phyloP scores from a whole-genome alignment of 73 alveolate genomes.

The Strombidium stylifer region DNA sequence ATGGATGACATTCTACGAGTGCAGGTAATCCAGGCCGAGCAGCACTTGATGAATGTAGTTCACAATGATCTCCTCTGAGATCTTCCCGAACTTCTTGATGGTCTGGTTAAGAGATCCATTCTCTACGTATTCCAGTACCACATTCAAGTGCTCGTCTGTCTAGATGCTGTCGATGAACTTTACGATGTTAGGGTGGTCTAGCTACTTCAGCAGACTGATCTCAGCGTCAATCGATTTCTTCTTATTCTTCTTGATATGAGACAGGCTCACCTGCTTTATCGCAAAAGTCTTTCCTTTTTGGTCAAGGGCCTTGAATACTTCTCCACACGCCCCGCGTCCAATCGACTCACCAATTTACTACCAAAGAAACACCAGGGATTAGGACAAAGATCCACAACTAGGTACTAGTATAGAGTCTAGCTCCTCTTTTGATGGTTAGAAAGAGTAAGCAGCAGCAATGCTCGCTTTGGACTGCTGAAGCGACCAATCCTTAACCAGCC shows the following conservation, averaged over 20 bases:
- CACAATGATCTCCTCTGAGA: slow-evolving; percentile 92
- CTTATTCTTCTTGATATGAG: slow-evolving; percentile 74
- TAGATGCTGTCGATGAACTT: slow-evolving; percentile 91
- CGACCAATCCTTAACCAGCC: too few species aligned
- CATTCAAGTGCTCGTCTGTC: slow-evolving; percentile 86
- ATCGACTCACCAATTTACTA: slow-evolving; percentile 42
- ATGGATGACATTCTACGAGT: slow-evolving; percentile 93
- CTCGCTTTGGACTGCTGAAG: too few species aligned
- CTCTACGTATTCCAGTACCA: slow-evolving; percentile 93
- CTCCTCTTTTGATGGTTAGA: too few species aligned
- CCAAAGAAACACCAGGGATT: too few species aligned
- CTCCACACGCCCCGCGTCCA: slow-evolving; percentile 97
- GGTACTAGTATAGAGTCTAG: too few species aligned
- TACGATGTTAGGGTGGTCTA: slow-evolving; percentile 95
- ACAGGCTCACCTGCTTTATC: slow-evolving; percentile 84
- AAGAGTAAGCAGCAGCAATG: too few species aligned
- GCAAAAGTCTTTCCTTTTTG: slow-evolving; percentile 95
- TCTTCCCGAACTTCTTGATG: slow-evolving; percentile 83
- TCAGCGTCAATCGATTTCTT: slow-evolving; percentile 82
- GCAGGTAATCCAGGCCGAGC: slow-evolving; percentile 94
- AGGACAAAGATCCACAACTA: too few species aligned
- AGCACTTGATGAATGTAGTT: slow-evolving; percentile 88
- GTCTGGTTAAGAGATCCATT: slow-evolving; percentile 89
- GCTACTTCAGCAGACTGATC: slow-evolving; percentile 81
- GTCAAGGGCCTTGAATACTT: slow-evolving; percentile 93